Conservation (phyloP, 495 filamentous ascomycete genomes). For the Pseudoneurospora amorphoporcata region DNA sequence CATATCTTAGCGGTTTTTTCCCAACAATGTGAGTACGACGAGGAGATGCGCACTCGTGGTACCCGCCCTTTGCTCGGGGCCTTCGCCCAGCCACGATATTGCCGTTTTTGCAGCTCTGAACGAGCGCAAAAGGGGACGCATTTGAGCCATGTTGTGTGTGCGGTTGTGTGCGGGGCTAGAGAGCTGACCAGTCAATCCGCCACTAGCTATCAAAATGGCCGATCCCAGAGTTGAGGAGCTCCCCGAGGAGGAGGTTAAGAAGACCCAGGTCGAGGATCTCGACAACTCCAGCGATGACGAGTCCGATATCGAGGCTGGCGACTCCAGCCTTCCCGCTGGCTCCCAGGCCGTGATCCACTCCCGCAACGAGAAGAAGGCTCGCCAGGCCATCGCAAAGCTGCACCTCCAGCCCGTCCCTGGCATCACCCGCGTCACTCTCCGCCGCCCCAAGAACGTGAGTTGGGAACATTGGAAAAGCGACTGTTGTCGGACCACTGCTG, state of each 20-base stretch:
- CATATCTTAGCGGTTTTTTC: slow-evolving; percentile 16
- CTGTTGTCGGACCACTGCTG: not conserved
- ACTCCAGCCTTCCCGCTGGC: slow-evolving; percentile 68
- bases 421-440: slow-evolving; percentile 95
- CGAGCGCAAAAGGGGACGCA: slow-evolving; percentile 1
- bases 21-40: slow-evolving; percentile 21
- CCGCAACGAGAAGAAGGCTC: slow-evolving; percentile 99
- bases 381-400: slow-evolving; percentile 96
- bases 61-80: not conserved
- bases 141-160: not conserved
- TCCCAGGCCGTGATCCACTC: slow-evolving; percentile 85
- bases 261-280: slow-evolving; percentile 67
- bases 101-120: slow-evolving; percentile 1
- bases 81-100: not conserved
- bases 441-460: slow-evolving; percentile 96
- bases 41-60: not conserved
- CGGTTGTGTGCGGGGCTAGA: slow-evolving; percentile 12
- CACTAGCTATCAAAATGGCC: slow-evolving; percentile 54
- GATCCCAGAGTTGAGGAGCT: slow-evolving; percentile 97
- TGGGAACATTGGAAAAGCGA: not conserved
- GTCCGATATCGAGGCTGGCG: slow-evolving; percentile 60
- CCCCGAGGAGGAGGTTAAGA: slow-evolving; percentile 79
- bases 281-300: slow-evolving; percentile 61
- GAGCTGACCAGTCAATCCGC: slow-evolving; percentile 16
- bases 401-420: slow-evolving; percentile 92